Percentiles rank a stretch among this genome's conserved stretches.
These are phyloP conservation scores for Porogramme epimiltina DNA, from an alignment of 1,284 basidiomycete species.

Conservation along the genomic window DNA sequence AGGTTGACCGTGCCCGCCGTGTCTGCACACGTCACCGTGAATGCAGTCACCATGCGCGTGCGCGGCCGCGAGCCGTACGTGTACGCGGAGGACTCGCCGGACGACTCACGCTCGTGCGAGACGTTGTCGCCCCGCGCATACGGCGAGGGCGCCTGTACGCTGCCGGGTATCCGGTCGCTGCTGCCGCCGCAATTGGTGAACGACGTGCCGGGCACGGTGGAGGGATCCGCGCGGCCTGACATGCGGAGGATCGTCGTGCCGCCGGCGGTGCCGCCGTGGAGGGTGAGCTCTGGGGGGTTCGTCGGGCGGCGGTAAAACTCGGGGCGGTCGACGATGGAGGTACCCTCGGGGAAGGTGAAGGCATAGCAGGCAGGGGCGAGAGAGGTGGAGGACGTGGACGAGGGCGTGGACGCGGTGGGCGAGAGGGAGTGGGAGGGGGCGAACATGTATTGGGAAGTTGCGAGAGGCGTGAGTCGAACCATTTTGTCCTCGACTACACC, in stretches of 20 bases:
- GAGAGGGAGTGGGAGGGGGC: slow-evolving; percentile 71
- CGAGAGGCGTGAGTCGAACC: slow-evolving; percentile 53
- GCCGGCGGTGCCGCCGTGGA: slow-evolving; percentile 73
- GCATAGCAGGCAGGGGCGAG: slow-evolving; percentile 65
- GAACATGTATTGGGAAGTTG: slow-evolving; percentile 60
- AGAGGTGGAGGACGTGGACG: slow-evolving; percentile 60
- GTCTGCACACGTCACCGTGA: no score
- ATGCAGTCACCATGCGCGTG: no score
- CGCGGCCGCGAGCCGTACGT: slow-evolving; percentile 32
- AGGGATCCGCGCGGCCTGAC: slow-evolving; percentile 41
- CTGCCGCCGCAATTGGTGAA: no score
- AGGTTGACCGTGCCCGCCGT: no score
- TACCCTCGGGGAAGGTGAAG: slow-evolving; percentile 57
- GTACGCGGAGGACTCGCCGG: slow-evolving; percentile 51
- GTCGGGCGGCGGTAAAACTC: slow-evolving; percentile 63
- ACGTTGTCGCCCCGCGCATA: slow-evolving; percentile 53
- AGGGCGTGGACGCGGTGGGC: slow-evolving; percentile 66
- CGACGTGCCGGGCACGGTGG: no score
- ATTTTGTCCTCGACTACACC: slow-evolving; percentile 64
- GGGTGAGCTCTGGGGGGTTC: slow-evolving; percentile 58
- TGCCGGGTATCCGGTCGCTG: slow-evolving; percentile 37
- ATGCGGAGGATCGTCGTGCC: slow-evolving; percentile 57
- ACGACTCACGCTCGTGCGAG: slow-evolving; percentile 53
- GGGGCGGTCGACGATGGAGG: slow-evolving; percentile 52
- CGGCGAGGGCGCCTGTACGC: slow-evolving; percentile 51